These are phyloP conservation scores for Colletotrichum australisinense DNA, from an alignment of 2,329 filamentous ascomycete species.

Conservation along the genomic window DNA sequence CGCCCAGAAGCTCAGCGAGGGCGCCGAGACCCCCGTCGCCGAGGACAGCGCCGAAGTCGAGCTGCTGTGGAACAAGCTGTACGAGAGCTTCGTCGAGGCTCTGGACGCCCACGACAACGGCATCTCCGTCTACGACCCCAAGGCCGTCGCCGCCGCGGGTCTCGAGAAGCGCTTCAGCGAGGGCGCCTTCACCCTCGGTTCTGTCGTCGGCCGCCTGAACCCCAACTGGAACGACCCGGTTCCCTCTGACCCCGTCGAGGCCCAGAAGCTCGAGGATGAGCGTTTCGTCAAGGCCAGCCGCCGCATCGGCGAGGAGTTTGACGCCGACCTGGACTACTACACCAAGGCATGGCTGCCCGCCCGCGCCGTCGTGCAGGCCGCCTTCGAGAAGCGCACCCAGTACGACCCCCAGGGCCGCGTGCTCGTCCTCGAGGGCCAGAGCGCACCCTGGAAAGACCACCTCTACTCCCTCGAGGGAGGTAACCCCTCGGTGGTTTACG, in stretches of 20 bases:
- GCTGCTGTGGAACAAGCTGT: constrained; percentile 87
- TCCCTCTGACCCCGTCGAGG: constrained; percentile 63
- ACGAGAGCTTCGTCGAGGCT: constrained; percentile 93
- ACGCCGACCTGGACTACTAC: constrained; percentile 82
- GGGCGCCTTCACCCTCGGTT: constrained; percentile 85
- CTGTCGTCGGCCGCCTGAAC: constrained; percentile 85
- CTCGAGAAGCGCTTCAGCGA: constrained; percentile 86
- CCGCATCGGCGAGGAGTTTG: constrained; percentile 91
- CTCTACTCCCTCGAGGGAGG: constrained; percentile 85
- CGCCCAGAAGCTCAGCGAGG: constrained; percentile 62
- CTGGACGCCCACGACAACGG: constrained; percentile 99
- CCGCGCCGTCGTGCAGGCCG: constrained; percentile 79
- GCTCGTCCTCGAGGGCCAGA: constrained; percentile 80
- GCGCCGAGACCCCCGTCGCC: constrained; percentile 58
- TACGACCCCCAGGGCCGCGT: constrained; percentile 82
- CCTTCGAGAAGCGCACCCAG: constrained; percentile 76
- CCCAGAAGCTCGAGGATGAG: constrained; percentile 82
- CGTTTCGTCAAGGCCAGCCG: constrained; percentile 81
- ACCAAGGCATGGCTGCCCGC: constrained; percentile 87
- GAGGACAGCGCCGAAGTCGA: constrained; percentile 75
- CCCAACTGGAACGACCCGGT: constrained; percentile 79
- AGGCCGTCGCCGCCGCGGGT: constrained; percentile 74
- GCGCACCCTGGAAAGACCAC: constrained; percentile 96
- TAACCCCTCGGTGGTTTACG: constrained; percentile 76
- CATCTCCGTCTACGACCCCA: constrained; percentile 83